Base-by-base conservation (phyloP, 768 basidiomycete species). In the Galerina sulciceps region DNA sequence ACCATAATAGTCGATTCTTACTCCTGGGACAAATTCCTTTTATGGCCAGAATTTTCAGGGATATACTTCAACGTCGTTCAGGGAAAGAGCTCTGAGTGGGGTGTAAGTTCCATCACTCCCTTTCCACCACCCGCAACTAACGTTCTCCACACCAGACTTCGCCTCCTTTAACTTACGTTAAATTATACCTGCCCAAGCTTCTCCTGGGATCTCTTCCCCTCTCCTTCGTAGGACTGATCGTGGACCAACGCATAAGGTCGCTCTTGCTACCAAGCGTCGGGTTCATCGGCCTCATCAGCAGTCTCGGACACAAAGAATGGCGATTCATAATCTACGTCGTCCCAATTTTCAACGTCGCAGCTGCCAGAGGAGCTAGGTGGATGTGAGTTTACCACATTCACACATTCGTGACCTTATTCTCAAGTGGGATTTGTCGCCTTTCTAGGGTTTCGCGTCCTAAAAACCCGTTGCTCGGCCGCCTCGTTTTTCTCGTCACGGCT, bases 221-320 rank as follows among this genome's bases (percentile, higher is more conserved):
- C 17, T 79, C 87, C 1, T 10, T 83, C 14, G 50, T 93, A 14
- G 89, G 87, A 0, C 68, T 75, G 40, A 22, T 76, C 6, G 55
- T 76, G 14, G 86, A 91, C 62, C 63, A 61, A 10, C 79, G 83
- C 10, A 75, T 86, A 44, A 81, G 82, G 4, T 68, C 73, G 3
- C 75, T 90, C 37, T 71, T 88, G 4, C 48, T 80, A 10, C 83
- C 88, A 0, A 77, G 84, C 2, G 23, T 87, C 5, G 57, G 67
- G 0, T 91, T 89, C 59, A 67, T 93, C 6, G 71, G 68, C 2
- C 64, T 88, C 2, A 84, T 99, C 70, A 95, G 94, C 69, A 77
- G 69, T 26, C 77, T 98, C 1, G 88, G 85, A 0, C 97, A 99
- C 75, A 99, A 99, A 71, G 97, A 99, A 74, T 99, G 97, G 97